Base-by-base conservation (phyloP, 2,329 filamentous ascomycete genomes). In the Beauveria rudraprayagi region DNA sequence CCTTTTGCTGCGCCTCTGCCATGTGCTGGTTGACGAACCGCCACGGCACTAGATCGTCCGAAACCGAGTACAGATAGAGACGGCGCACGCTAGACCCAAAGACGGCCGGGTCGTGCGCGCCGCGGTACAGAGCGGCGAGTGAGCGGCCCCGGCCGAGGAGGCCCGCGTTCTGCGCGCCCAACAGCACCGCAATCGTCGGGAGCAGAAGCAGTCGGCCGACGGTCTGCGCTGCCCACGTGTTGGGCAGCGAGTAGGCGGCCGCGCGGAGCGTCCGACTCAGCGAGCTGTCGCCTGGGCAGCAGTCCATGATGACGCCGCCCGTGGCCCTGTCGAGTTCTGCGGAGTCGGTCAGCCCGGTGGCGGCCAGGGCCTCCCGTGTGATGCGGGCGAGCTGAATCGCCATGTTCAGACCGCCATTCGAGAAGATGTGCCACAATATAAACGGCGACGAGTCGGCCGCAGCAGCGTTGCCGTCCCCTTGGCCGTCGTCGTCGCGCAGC, bases 401-500 rank as follows among this genome's bases (percentile, higher is more conserved):
- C 55, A 53, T 62, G 50, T 62, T 62, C 2, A 59, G 55, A 30
- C 61, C 61, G 50, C 61, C 61, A 19, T 59, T 59, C 7, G 61
- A 62, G 24, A 58, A 62, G 1, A 59, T 48, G 50, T 62, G 61
- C 56, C 55, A 59, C n/a, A 62, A 40, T 24, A 62, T 59, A n/a
- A 44, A 46, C 26, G 58, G 24, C 3, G 57, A 41, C 4, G 50
- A 30, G 1, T 17, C 16, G 10, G 30, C 26, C 0, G 37, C 11
- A n/a, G 37, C 9, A n/a, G 37, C 16, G 8, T 24, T 7, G 34
- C 34, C 22, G 19, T 28, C 16, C 10, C 17, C 24, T 8, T 22
- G 16, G 5, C 8, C 3, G 48, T 22, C 22, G 30, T 10, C 30
- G 10, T 11, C 10, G 6, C 8, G 34, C 34, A 14, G 14, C 34